These are phyloP conservation scores for Fusarium burgessii DNA, from an alignment of 2,329 filamentous ascomycete genomes.

Conservation along the genomic window DNA sequence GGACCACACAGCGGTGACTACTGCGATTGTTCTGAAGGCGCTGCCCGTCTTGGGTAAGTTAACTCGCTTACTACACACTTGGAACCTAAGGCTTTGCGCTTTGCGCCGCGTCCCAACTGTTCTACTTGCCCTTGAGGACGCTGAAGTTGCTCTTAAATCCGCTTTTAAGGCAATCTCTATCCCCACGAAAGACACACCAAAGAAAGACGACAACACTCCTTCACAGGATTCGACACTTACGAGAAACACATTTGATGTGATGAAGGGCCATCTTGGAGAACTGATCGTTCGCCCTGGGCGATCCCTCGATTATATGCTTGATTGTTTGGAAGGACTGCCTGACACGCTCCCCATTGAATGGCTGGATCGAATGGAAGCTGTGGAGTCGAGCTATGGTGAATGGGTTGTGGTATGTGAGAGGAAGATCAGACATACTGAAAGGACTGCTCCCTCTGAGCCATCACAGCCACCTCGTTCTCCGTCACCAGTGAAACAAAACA, in stretches of 20 bases:
- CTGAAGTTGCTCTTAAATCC: conserved; percentile 72
- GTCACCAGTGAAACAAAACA: conserved; percentile 34
- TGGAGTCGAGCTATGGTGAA: conserved; percentile 81
- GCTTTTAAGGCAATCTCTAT: conserved; percentile 73
- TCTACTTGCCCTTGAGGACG: conserved; percentile 73
- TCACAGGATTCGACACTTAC: conserved; percentile 49
- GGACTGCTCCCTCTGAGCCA: conserved; percentile 45
- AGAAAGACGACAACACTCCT: conserved; percentile 28
- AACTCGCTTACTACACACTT: conserved; percentile 77
- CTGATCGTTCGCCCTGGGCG: conserved; percentile 78
- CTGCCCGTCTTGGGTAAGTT: conserved; percentile 84
- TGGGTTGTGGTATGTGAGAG: conserved; percentile 86
- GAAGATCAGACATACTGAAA: conserved; percentile 76
- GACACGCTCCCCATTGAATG: conserved; percentile 88
- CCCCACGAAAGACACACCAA: conserved; percentile 37
- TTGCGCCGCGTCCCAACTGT: conserved; percentile 79
- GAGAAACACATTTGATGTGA: conserved; percentile 65
- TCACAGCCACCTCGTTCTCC: conserved; percentile 38
- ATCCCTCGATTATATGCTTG: conserved; percentile 85
- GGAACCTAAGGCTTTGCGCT: conserved; percentile 81
- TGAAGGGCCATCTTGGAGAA: conserved; percentile 72
- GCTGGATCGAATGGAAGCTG: conserved; percentile 85
- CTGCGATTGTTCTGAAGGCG: conserved; percentile 89
- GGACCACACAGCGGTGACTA: conserved; percentile 90
- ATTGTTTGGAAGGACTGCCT: conserved; percentile 83